Evolutionary conservation across 495 filamentous ascomycete genomes (phyloP), one percentile per base, ranked within the genome.

Genomic region (Cercophora sp.): DNA sequence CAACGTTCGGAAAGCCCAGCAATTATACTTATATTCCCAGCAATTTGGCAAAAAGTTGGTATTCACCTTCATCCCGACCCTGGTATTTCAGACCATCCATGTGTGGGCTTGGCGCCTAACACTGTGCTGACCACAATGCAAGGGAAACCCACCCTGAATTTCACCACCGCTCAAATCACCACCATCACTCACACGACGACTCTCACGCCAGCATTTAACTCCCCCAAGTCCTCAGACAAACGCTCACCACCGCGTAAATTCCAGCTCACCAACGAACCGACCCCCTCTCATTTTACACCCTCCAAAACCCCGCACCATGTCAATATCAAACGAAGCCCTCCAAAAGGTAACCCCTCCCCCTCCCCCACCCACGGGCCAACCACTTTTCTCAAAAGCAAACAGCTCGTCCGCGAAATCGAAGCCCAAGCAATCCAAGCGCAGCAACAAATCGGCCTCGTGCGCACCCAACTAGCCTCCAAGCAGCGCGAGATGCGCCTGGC

Each of bases 321-420:
- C 93, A 56, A 92, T 98, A 61, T 86, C 92, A 51, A 96, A 93
- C 64, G 89, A 96, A 79, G 90, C 92, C 59, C 75, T 97, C 54
- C 87, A 96, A 69, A 96, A 96, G 85, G 93, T 90, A 60, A 64
- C 70, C 32, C 37, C 27, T 22, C 34, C 26, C 31, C 13, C 27
- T 51, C 11, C 10, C 16, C 10, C 4, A 35, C n/a, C 43, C 9
- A 0, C 31, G 8, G 4, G 15, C 23, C 29, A 11, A 43, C 37
- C 13, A 20, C 19, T 29, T 24, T 19, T 31, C 27, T 1, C 11
- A 20, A 11, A 26, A 44, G 4, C 39, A 48, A 24, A 55, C 61
- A 98, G 93, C 78, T 98, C 48, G 80, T 96, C 62, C 86, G 88
- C 70, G 93, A 97, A 69, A 95, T 98, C 60, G 92, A 96, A 69